These are phyloP conservation scores for Butyriboletus loyo DNA, from an alignment of 768 basidiomycete genomes.

Conservation along the genomic window DNA sequence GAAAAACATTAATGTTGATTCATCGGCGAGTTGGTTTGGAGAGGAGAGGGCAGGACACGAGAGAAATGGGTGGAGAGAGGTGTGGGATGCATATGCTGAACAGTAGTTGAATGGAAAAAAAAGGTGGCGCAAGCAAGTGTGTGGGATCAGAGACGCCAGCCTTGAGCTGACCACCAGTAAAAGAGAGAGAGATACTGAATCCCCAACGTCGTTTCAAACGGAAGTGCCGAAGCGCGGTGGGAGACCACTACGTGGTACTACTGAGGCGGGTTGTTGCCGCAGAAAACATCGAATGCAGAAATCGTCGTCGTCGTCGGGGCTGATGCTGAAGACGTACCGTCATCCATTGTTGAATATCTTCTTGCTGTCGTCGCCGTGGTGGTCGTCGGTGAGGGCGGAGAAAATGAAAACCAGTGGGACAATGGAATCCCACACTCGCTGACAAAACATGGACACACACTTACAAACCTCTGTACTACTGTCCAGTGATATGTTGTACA, in stretches of 20 bases:
- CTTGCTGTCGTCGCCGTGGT: constrained; percentile 20
- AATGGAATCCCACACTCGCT: background rate
- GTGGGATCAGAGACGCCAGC: constrained; percentile 26
- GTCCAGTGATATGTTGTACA: no score
- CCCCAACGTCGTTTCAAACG: constrained; percentile 28
- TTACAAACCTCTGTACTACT: background rate
- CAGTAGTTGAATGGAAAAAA: constrained; percentile 13
- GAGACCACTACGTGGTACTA: constrained; percentile 31
- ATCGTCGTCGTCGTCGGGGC: constrained; percentile 60
- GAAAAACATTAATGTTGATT: constrained; percentile 43
- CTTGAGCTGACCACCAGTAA: constrained; percentile 34
- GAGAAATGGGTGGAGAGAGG: constrained; percentile 22
- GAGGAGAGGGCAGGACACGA: constrained; percentile 9
- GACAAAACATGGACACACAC: constrained; percentile 23
- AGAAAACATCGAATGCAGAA: constrained; percentile 43
- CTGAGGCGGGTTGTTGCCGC: constrained; percentile 34
- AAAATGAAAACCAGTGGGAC: background rate
- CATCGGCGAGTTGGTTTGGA: constrained; percentile 30
- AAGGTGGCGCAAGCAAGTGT: constrained; percentile 7
- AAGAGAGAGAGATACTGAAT: constrained; percentile 16
- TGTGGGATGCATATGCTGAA: constrained; percentile 6
- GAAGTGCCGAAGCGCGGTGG: constrained; percentile 31
- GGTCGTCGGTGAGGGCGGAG: background rate
- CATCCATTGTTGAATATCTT: constrained; percentile 46
- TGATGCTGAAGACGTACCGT: constrained; percentile 85